Percentiles rank a stretch among this genome's conserved stretches.
phyloP scores from a whole-genome alignment of 768 basidiomycete genomes.

The Scleroderma bovista region DNA sequence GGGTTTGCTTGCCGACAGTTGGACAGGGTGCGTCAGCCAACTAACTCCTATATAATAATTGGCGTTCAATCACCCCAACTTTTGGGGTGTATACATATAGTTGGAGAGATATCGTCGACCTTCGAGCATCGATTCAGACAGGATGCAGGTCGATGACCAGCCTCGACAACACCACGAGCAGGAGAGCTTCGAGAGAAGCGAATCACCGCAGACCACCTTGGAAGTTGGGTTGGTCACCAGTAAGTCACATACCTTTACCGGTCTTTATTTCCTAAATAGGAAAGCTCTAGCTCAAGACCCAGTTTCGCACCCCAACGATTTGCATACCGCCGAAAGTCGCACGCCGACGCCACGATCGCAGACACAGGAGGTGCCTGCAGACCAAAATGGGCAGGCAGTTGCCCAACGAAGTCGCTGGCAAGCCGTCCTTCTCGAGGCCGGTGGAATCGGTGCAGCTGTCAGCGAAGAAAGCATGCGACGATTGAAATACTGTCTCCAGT shows the following conservation, averaged over 20 bases:
- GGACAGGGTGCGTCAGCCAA: slow-evolving; percentile 55
- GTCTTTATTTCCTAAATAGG: slow-evolving; percentile 6
- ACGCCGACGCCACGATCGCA: slow-evolving; percentile 20
- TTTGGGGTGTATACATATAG: slow-evolving; percentile 20
- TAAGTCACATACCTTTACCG: neutral
- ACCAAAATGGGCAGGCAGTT: slow-evolving; percentile 41
- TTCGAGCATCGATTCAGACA: slow-evolving; percentile 26
- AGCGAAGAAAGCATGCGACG: slow-evolving; percentile 89
- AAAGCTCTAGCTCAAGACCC: slow-evolving; percentile 2
- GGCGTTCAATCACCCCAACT: neutral
- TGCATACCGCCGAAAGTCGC: slow-evolving; percentile 9
- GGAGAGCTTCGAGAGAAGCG: neutral
- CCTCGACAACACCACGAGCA: neutral
- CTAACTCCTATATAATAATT: neutral
- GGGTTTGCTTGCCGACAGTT: slow-evolving; percentile 87
- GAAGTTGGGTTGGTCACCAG: no score
- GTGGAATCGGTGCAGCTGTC: slow-evolving; percentile 80
- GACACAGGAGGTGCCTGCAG: slow-evolving; percentile 8
- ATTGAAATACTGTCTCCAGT: slow-evolving; percentile 80
- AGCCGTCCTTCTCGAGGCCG: slow-evolving; percentile 77
- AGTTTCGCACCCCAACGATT: neutral
- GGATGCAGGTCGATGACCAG: slow-evolving; percentile 21
- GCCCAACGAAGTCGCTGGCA: slow-evolving; percentile 81
- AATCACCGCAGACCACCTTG: neutral
- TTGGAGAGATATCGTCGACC: slow-evolving; percentile 46